phyloP scores from a whole-genome alignment of 768 basidiomycete species.

The Boletus pseudo-olivaceus region DNA sequence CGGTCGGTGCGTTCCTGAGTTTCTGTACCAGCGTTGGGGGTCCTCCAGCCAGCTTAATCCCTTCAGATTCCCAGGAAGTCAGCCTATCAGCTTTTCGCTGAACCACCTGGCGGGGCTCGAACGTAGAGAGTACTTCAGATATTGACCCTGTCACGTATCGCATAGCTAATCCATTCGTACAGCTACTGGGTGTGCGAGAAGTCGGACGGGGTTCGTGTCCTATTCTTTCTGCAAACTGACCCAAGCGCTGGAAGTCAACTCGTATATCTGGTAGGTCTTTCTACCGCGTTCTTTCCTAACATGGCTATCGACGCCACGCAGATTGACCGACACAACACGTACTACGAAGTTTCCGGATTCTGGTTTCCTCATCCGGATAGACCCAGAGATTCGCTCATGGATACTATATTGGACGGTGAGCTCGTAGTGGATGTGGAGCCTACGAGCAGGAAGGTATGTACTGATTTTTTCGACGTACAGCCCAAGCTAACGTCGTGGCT shows the following conservation, averaged over 20 bases:
- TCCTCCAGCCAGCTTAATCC: constrained; percentile 6
- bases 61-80: constrained; percentile 87
- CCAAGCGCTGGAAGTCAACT: constrained; percentile 46
- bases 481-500: not conserved
- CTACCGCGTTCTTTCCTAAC: not conserved
- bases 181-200: constrained; percentile 99
- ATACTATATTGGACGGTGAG: constrained; percentile 90
- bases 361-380: constrained; percentile 89
- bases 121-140: constrained; percentile 61
- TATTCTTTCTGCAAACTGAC: constrained; percentile 75
- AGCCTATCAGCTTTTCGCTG: constrained; percentile 85
- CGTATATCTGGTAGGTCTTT: constrained; percentile 68
- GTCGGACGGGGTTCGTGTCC: constrained; percentile 90
- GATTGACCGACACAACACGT: constrained; percentile 94
- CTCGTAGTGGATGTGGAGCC: constrained; percentile 89
- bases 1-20: constrained; percentile 47
- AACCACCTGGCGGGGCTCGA: constrained; percentile 75
- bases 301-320: constrained; percentile 31
- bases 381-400: constrained; percentile 60
- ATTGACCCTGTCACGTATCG: not conserved
- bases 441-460: constrained; percentile 59
- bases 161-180: constrained; percentile 16
- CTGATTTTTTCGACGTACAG: not conserved
- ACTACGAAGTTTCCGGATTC: constrained; percentile 69
- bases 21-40: not conserved